Evolutionary conservation across 176 grass and related monocot species (phyloP), one percentile per base, ranked within the genome.

Genomic region (Hsuehochloa calcarea): DNA sequence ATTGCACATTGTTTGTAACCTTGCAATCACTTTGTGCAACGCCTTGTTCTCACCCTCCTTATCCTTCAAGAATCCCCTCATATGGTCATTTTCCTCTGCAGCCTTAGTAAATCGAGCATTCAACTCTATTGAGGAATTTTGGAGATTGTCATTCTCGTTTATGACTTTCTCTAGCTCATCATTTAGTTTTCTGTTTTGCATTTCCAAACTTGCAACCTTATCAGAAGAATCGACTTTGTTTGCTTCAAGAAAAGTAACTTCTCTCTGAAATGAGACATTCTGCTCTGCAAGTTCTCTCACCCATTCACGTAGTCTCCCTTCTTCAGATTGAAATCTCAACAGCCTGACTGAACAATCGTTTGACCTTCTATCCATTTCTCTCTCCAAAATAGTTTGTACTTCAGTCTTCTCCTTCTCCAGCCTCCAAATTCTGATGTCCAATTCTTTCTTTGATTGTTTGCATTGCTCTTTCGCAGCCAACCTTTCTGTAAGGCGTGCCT

Each of bases 211-310:
- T 51, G 65, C 38, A 38, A 80, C 45, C 63, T 72, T 88, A 27
- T 44, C 55, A 46, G 77, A 81, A 41, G 52, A 27, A 23, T 91
- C 90, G 51, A 70, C 75, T 74, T 86, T 88, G 56, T 82, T 85
- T 79, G 82, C 85, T 82, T 95, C 91, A 75, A 93, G 87, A 77
- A 65, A 89, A 74, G 90, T 92, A 86, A 95, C 72, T 77, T 98
- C 93, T 88, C 95, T 93, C 83, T 98, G 96, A 82, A 98, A 88
- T 38, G 93, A 85, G 54, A 98, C 93, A 85, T 98, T 98, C 68
- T 98, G 88, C 71, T 98, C 96, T 51, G 96, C 96, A 56, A 98
- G 91, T 90, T 95, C 93, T 85, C 93, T 92, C 46, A 98, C 91
- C 44, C 91, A 85, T 66, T 98, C 96, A 86, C 90, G 85, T 7